Conservation (phyloP, 2,329 filamentous ascomycete species). For the Colletotrichum viniferum region DNA sequence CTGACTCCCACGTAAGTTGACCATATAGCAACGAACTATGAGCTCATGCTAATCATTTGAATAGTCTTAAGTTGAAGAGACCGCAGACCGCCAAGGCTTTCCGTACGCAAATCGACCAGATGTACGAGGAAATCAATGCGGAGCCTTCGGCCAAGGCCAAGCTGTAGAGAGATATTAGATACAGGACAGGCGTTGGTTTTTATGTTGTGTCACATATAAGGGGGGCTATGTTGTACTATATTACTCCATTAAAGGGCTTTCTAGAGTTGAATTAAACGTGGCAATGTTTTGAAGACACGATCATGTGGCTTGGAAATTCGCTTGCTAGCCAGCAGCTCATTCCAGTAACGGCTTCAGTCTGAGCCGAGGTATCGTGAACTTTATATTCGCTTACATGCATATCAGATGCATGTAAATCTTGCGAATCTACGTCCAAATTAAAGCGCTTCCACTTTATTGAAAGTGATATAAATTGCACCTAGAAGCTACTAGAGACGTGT, state of each 20-base stretch:
- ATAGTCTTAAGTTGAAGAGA: slow-evolving; percentile 64
- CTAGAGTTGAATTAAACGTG: neutral
- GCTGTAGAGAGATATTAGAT: slow-evolving; percentile 37
- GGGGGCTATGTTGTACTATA: slow-evolving; percentile 9
- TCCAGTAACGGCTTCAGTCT: neutral
- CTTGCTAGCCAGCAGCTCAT: neutral
- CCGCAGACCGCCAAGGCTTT: slow-evolving; percentile 59
- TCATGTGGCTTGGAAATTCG: neutral
- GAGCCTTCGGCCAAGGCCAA: slow-evolving; percentile 45
- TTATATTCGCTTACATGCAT: neutral
- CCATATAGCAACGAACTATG: neutral
- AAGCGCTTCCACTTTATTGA: neutral
- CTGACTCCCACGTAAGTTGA: slow-evolving; percentile 81
- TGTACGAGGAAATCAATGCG: slow-evolving; percentile 60
- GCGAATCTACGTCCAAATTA: neutral
- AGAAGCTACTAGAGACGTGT: neutral
- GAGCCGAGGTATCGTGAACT: neutral
- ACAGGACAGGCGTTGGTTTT: slow-evolving; percentile 2
- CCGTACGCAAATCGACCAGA: slow-evolving; percentile 55
- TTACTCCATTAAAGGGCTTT: neutral
- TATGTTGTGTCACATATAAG: neutral
- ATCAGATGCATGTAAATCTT: neutral
- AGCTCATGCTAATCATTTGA: slow-evolving; percentile 23
- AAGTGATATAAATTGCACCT: neutral
- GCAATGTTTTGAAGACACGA: neutral